A percentile compares a stretch with the other conserved stretches of the same genome.
Conservation (phyloP, 2,329 filamentous ascomycete species). For the Stenocarpella maydis region DNA sequence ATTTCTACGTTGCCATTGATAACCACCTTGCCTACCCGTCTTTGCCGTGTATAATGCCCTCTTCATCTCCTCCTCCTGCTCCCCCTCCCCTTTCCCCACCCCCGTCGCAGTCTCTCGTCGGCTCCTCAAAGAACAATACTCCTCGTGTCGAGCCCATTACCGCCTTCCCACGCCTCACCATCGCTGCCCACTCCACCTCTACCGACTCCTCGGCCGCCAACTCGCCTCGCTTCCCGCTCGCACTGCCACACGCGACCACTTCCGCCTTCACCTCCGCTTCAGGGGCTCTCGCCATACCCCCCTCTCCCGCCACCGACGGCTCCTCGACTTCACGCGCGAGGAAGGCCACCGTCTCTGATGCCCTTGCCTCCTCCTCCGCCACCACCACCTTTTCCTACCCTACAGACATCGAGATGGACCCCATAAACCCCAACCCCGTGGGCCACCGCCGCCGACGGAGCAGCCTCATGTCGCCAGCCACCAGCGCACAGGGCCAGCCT, state of each 20-base stretch:
- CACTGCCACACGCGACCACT: conserved; percentile 30
- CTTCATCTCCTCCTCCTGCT: conserved; percentile 32
- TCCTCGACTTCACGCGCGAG: conserved; percentile 30
- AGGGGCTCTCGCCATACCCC: conserved; percentile 12
- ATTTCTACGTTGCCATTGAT: conserved; percentile 32
- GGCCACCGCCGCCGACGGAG: conserved; percentile 65
- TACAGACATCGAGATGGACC: conserved; percentile 64
- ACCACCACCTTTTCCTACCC: conserved; percentile 32
- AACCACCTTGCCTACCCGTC: conserved; percentile 28
- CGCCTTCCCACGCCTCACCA: conserved; percentile 27
- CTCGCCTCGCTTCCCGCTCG: conserved; percentile 23
- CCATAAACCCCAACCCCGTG: conserved; percentile 49
- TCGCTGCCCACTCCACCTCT: conserved; percentile 23
- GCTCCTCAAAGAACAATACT: conserved; percentile 28
- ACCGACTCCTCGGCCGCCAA: conserved; percentile 28
- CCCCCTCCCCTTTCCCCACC: conserved; percentile 27
- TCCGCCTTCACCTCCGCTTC: conserved; percentile 13
- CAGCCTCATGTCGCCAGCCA: conserved; percentile 56
- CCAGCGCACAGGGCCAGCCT: conserved; percentile 37
- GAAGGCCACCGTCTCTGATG: conserved; percentile 35
- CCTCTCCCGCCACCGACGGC: conserved; percentile 22
- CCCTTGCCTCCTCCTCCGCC: conserved; percentile 30
- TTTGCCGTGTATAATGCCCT: conserved; percentile 34
- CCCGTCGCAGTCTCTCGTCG: conserved; percentile 11
- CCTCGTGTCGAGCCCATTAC: conserved; percentile 29